Conservation (phyloP, 2,329 filamentous ascomycete species). For the Epichloe hybrida region DNA sequence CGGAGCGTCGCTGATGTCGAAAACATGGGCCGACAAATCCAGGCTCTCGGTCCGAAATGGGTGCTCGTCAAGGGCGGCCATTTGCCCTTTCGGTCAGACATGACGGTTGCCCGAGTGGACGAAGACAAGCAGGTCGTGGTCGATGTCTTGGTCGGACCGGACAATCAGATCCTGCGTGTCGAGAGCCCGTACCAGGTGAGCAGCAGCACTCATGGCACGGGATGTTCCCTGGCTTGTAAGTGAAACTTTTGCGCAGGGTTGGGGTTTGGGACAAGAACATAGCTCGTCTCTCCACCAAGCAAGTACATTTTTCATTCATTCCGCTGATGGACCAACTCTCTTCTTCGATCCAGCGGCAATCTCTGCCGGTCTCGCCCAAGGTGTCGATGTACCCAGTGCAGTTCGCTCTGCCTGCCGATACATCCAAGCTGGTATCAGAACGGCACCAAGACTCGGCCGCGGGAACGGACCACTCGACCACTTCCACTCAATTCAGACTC, state of each 20-base stretch:
- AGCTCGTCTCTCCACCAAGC: neutral
- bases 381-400: slow-evolving; percentile 40
- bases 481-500: slow-evolving; percentile 55
- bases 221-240: slow-evolving; percentile 81
- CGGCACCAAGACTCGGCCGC: slow-evolving; percentile 46
- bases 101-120: slow-evolving; percentile 41
- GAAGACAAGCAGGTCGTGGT: slow-evolving; percentile 54
- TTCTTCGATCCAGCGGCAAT: slow-evolving; percentile 44
- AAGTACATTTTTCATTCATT: no score
- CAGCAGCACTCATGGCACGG: slow-evolving; percentile 84
- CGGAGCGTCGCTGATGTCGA: slow-evolving; percentile 52
- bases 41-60: slow-evolving; percentile 58
- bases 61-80: slow-evolving; percentile 89
- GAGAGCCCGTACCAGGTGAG: slow-evolving; percentile 59
- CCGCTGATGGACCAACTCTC: neutral
- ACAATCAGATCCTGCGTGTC: slow-evolving; percentile 43
- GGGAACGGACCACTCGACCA: slow-evolving; percentile 66
- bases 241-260: slow-evolving; percentile 7
- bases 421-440: slow-evolving; percentile 56
- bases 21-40: slow-evolving; percentile 50
- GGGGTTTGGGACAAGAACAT: neutral
- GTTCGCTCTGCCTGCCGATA: slow-evolving; percentile 59
- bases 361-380: slow-evolving; percentile 55
- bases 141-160: slow-evolving; percentile 58
- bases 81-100: slow-evolving; percentile 56